Evolutionary conservation across 2,329 filamentous ascomycete genomes (phyloP), one percentile per base, ranked within the genome.

Genomic region (Aspergillus latus): DNA sequence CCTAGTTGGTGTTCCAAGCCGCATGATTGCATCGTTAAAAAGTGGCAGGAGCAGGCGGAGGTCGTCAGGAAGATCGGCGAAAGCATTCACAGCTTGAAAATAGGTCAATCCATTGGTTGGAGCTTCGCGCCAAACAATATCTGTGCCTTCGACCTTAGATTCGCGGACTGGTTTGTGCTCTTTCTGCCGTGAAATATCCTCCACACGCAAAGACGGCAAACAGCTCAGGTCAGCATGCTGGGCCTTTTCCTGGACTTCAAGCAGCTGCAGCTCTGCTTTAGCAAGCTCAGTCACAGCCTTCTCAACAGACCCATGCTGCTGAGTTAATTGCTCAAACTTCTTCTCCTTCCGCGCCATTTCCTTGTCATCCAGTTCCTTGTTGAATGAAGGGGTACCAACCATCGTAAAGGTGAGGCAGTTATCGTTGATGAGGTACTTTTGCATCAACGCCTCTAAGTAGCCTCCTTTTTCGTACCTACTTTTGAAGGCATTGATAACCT

Each of bases 81-180:
- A 80, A 0, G 84, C 82, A 69, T 95, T 92, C 71, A 97, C 84
- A 2, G 91, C 92, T 57, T 92, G 88, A 78, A 99, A 96, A 72
- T 99, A 99, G 1, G 93, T 97, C 57, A 99, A 78, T 0, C 94
- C 94, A 66, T 99, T 99, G 0, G 94, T 99, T 2, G 91, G 89
- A 6, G 92, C 91, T 72, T 96, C 90, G 49, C 88, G 87, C 92
- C 92, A 97, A 66, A 97, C 90, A 3, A 94, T 84, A 45, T 88
- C 85, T 40, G 88, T 83, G 37, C 83, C 81, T 42, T 84, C 82
- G 8, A 88, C 71, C 9, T 78, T 76, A 39, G 77, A 80, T 61
- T 85, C 78, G 16, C 81, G 77, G 26, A 86, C 70, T n/a, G 88
- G 84, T 60, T 93, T 89, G 53, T 83, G 82, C 66, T 92, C 88